Evolutionary conservation across 148 eudicot genomes (phyloP).

Genomic region (Rhododendron williamsianum): DNA sequence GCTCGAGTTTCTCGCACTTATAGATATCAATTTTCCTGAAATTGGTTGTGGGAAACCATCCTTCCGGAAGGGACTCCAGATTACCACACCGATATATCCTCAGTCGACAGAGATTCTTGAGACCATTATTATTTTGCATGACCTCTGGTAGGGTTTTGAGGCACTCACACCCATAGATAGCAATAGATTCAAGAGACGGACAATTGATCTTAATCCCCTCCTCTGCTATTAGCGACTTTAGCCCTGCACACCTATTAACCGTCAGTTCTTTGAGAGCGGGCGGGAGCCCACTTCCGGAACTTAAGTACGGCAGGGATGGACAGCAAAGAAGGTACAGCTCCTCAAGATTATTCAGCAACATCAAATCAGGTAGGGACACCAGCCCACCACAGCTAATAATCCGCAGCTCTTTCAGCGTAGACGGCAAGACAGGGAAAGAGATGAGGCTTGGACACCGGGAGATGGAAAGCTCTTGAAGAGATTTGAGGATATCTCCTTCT

Average conservation of each 20-base stretch:
- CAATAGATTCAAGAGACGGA: not conserved
- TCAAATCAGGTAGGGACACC: not conserved
- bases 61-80: conserved; percentile 1
- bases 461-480: not conserved
- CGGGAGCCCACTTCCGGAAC: not conserved
- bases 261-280: not conserved
- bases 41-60: not conserved
- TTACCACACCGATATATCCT: not conserved
- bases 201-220: not conserved
- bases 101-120: not conserved
- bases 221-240: not conserved
- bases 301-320: not conserved
- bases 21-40: not conserved
- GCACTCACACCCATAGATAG: accelerated
- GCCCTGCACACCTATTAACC: accelerated
- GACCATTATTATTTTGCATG: not conserved
- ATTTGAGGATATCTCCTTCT: not conserved
- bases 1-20: not conserved
- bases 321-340: accelerated
- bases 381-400: not conserved
- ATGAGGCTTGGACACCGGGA: not conserved
- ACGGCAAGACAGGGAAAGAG: not conserved
- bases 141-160: not conserved
- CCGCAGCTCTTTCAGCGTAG: not conserved
- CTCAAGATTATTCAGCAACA: not conserved